Percentiles rank a stretch among this genome's conserved stretches.
Evolutionary conservation across 306 rosid genomes (phyloP).

Genomic region (Cicer pinnatifidum): DNA sequence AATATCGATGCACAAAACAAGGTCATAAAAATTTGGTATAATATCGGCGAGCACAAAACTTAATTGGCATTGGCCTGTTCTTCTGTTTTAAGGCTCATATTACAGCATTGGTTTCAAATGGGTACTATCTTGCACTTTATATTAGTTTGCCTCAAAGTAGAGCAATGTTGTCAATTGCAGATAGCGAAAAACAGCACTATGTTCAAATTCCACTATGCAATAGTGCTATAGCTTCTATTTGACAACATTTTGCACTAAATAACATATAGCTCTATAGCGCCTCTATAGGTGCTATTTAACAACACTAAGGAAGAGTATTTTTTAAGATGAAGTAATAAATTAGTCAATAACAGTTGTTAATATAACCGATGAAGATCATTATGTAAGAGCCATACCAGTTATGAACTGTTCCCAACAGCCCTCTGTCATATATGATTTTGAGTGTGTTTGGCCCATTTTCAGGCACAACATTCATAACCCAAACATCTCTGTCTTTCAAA

Average conservation of each 20-base stretch:
- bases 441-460: slow-evolving; percentile 89
- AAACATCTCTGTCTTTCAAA: slow-evolving; percentile 77
- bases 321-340: slow-evolving; percentile 7
- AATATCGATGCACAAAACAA: slow-evolving; percentile 38
- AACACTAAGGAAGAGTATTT: background rate
- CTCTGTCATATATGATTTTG: slow-evolving; percentile 90
- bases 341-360: slow-evolving; percentile 24
- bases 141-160: background rate
- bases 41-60: background rate
- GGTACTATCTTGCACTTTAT: slow-evolving; percentile 23
- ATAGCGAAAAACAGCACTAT: too few relatives aligned
- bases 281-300: too few relatives aligned
- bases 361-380: slow-evolving; percentile 12
- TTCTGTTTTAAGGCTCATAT: background rate
- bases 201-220: too few relatives aligned
- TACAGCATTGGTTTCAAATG: background rate
- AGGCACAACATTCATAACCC: slow-evolving; percentile 95
- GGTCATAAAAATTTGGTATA: slow-evolving; percentile 27
- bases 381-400: slow-evolving; percentile 64
- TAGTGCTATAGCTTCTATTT: too few relatives aligned
- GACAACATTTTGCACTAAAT: too few relatives aligned
- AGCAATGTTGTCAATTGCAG: too few relatives aligned
- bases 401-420: slow-evolving; percentile 82
- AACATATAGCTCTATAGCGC: too few relatives aligned
- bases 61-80: background rate